A percentile compares a stretch with the other conserved stretches of the same genome.
Evolutionary conservation across 305 asterid species (phyloP).

Genomic region (Lippia alba): DNA sequence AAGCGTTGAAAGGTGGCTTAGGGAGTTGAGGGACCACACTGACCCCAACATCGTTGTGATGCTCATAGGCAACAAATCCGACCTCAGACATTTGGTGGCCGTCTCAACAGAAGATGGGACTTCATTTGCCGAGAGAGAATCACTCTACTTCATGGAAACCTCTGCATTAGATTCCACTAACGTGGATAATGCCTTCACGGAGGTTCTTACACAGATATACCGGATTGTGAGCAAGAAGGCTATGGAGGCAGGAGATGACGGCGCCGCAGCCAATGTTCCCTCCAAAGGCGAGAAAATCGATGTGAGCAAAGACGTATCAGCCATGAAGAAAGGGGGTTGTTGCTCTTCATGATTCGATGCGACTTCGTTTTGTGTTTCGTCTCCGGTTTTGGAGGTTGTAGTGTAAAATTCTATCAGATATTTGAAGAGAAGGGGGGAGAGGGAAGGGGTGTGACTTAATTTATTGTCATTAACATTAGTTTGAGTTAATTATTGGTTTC

Average conservation of each 20-base stretch:
- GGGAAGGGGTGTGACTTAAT: not conserved
- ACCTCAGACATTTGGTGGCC: conserved; percentile 80
- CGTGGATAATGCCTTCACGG: conserved; percentile 74
- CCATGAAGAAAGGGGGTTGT: conserved; percentile 68
- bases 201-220: conserved; percentile 74
- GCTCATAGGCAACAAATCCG: conserved; percentile 87
- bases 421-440: conserved; percentile 11
- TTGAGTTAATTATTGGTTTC: no score
- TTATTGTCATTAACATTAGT: not conserved
- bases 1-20: conserved; percentile 76
- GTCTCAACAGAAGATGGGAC: conserved; percentile 76
- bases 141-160: conserved; percentile 87
- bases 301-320: conserved; percentile 70
- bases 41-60: conserved; percentile 80
- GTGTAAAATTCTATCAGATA: conserved; percentile 35
- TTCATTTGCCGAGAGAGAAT: conserved; percentile 69
- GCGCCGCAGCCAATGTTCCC: conserved; percentile 50
- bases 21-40: conserved; percentile 76
- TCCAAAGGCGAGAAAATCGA: conserved; percentile 76
- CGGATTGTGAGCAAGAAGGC: conserved; percentile 72
- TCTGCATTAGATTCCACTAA: conserved; percentile 80
- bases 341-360: conserved; percentile 48
- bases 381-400: conserved; percentile 18
- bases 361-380: conserved; percentile 1
- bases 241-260: conserved; percentile 63